Evolutionary conservation across 257 asterid genomes (phyloP), one percentile per base, ranked within the genome.

Genomic region (Paraleonurus japonicus): DNA sequence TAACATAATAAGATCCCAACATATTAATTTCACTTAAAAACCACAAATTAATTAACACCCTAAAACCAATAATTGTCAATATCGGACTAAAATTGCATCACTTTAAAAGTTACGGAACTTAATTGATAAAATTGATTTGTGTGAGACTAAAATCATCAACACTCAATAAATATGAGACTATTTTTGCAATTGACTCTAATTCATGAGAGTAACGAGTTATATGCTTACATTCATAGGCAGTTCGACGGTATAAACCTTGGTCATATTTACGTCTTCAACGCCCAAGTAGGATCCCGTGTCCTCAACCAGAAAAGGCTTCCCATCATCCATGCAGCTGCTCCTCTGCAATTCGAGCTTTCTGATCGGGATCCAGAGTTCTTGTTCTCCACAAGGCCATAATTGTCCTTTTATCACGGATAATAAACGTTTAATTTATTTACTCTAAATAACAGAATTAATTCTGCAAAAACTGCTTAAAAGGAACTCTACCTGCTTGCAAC

Each of bases 321-420:
- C 92, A 53, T 82, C 86, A 72, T 80, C 86, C 86, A 11, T 81
- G 83, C 75, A 80, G 70, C 80, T 86, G 86, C 79, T 83, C 87
- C 64, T 83, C 92, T 0, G 81, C 86, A 35, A 83, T 76, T 71
- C 60, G 72, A 15, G 83, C 90, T 78, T 80, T 83, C 81, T 89
- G 89, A 71, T 83, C 92, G 0, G 77, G 87, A 41, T 81, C 89
- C 17, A 82, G 61, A 19, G 82, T 81, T 80, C 96, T 85, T 69
- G 96, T 84, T 81, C 89, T 86, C 98, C 97, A 94, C 80, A 94
- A 78, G 8, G 96, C 96, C 86, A 69, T 83, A 45, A 87, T 79
- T 13, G 96, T 94, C 92, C 98, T 94, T 82, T 32, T 73, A 80
- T 22, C 37, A 71, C 61, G 67, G 61, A 54, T 33, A 11, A 79